Evolutionary conservation across 805 yeast species (phyloP), one percentile per base, ranked within the genome.

Genomic region (Monosporozyma aquatica): DNA sequence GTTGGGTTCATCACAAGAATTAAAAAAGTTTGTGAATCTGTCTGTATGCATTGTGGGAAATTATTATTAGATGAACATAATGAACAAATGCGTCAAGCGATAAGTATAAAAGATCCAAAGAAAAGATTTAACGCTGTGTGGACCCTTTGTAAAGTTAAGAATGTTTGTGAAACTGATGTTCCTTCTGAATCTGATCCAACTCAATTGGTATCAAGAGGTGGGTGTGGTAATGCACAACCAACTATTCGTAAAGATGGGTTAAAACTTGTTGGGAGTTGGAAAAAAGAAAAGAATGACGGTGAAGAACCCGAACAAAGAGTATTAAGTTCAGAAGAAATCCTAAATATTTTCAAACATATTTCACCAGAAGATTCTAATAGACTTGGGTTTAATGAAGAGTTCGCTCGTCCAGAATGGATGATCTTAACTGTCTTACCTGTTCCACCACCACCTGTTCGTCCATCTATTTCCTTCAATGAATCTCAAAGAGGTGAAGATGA

Each of bases 361-460:
- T 77, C 86, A 29, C 71, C 83, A 14, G 83, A 82, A 56, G 99
- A 92, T 61, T 79, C 95, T 48, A 70, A 64, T 37, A 78, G 76
- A 52, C 62, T 92, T 47, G 99, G 99, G 5, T 82, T 92, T 66
- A 86, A 84, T 59, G 94, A 87, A 61, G 97, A 92, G 60, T 92
- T 86, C 57, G 92, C 99, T 2, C 81, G 98, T 55, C 99, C 99
- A 2, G 99, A 92, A 67, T 92, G 98, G 99, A 78, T 92, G 80
- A 74, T 92, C 47, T 76, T 92, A 52, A 87, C 97, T 2, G 97
- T 92, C n/a, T 71, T 92, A 56, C 98, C 99, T 1, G 98, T 92
- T 15, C 99, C 99, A 35, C 99, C 99, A 40, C 99, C 99, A 48
- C 97, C 97, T 27, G 99, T 92, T 26, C 82, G 99, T 65, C 99